A percentile compares a stretch with the other conserved stretches of the same genome.
These are phyloP conservation scores for Periglandula ipomoeae DNA, from an alignment of 2,329 filamentous ascomycete species.

Conservation along the genomic window DNA sequence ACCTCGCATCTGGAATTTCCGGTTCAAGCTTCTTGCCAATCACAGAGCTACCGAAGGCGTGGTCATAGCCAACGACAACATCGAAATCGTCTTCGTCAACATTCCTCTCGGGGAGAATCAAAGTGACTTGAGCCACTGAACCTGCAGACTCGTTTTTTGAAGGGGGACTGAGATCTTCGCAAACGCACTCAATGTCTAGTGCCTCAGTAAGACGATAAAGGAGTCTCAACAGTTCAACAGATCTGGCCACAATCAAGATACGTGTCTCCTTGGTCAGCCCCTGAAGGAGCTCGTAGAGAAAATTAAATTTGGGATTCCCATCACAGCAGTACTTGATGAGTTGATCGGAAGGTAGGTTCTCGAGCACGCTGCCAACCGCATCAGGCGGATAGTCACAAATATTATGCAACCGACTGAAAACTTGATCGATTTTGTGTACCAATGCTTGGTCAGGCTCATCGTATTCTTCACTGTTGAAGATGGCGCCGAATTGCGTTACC, in stretches of 20 bases:
- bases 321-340: constrained; percentile 44
- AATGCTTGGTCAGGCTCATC: constrained; percentile 29
- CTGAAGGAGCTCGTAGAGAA: constrained; percentile 46
- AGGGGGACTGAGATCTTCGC: constrained; percentile 20
- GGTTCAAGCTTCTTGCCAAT: constrained; percentile 6
- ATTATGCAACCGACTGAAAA: constrained; percentile 42
- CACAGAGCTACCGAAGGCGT: constrained; percentile 33
- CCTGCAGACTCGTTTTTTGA: constrained; percentile 17
- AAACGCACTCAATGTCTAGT: constrained; percentile 26
- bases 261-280: constrained; percentile 34
- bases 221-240: constrained; percentile 40
- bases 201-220: constrained; percentile 39
- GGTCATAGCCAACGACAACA: constrained; percentile 45
- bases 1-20: constrained; percentile 11
- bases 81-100: constrained; percentile 34
- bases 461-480: constrained; percentile 31
- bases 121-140: constrained; percentile 30
- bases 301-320: constrained; percentile 51
- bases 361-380: constrained; percentile 33
- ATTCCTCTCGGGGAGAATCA: constrained; percentile 32
- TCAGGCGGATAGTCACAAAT: constrained; percentile 50
- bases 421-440: constrained; percentile 37
- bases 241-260: constrained; percentile 44
- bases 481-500: constrained; percentile 35
- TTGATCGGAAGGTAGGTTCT: constrained; percentile 28